Percentiles rank a stretch among this genome's conserved stretches.
These are phyloP conservation scores for Mortierella sp. DNA, from an alignment of 371 early-diverging fungal genomes.

Conservation along the genomic window DNA sequence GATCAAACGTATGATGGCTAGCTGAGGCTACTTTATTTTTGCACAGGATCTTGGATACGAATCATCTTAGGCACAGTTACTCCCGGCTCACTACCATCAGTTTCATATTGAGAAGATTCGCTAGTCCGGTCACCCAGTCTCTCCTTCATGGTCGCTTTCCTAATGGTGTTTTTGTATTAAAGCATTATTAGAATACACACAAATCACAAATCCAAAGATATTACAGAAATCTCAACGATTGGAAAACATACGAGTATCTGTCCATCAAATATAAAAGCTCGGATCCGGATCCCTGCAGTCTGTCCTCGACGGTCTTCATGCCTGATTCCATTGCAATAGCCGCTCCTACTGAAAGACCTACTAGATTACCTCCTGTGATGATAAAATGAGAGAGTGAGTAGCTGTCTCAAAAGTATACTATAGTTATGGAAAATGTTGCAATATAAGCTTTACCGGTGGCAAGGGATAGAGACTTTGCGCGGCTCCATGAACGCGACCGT, in stretches of 20 bases:
- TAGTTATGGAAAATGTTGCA: not conserved
- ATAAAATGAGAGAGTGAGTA: not conserved
- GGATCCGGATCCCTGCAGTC: conserved; percentile 43
- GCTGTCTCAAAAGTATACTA: not conserved
- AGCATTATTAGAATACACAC: not conserved
- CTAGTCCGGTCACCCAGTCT: not conserved
- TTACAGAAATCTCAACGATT: not conserved
- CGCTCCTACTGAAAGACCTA: conserved; percentile 34
- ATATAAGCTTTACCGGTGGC: conserved; percentile 21
- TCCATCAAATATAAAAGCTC: conserved; percentile 52
- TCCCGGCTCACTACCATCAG: not conserved
- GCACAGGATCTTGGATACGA: not conserved
- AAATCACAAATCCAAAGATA: not conserved
- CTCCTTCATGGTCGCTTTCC: conserved; percentile 29
- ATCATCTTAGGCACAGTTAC: not conserved
- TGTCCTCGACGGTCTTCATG: conserved; percentile 39
- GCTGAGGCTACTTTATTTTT: not conserved
- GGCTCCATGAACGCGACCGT: conserved; percentile 39
- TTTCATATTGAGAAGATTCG: not conserved
- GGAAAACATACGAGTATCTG: conserved; percentile 44
- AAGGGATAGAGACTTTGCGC: conserved; percentile 18
- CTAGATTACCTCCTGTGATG: conserved; percentile 32
- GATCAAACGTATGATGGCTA: too few relatives aligned
- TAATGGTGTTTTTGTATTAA: not conserved
- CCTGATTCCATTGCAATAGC: conserved; percentile 53